Evolutionary conservation across 495 filamentous ascomycete genomes (phyloP).

Genomic region (Podospora bellae-mahoneyi): DNA sequence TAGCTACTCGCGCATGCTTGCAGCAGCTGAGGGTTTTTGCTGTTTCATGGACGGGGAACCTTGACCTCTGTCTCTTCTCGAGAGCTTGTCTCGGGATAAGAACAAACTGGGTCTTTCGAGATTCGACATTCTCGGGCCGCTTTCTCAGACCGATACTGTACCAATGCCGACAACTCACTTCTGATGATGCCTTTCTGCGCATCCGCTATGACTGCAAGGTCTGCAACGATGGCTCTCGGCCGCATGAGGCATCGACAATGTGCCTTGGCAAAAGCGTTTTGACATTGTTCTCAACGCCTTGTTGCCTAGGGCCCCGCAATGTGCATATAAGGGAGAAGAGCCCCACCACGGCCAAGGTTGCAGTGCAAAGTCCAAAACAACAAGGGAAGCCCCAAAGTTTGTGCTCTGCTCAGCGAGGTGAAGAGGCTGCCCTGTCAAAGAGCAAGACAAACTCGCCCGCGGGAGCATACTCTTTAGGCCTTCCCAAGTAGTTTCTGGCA

Average conservation of each 20-base stretch:
- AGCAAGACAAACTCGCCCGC: background rate
- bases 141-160: too few relatives aligned
- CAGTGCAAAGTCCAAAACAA: constrained; percentile 7
- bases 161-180: too few relatives aligned
- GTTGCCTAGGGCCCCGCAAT: constrained; percentile 8
- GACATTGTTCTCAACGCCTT: constrained; percentile 8
- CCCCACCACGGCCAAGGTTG: constrained; percentile 11
- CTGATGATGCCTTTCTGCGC: too few relatives aligned
- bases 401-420: constrained; percentile 1
- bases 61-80: background rate
- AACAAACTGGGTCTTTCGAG: background rate
- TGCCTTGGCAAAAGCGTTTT: background rate
- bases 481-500: background rate
- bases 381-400: constrained; percentile 1
- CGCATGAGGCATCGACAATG: constrained; percentile 3
- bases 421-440: background rate
- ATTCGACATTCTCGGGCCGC: background rate
- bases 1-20: background rate
- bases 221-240: background rate
- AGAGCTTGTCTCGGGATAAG: background rate
- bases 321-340: constrained; percentile 7
- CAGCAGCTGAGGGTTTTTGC: background rate
- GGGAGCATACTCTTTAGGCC: background rate
- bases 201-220: background rate
- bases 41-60: background rate